Evolutionary conservation across 345 rosid genomes (phyloP), one percentile per base, ranked within the genome.

Genomic region (Bruguiera parviflora): DNA sequence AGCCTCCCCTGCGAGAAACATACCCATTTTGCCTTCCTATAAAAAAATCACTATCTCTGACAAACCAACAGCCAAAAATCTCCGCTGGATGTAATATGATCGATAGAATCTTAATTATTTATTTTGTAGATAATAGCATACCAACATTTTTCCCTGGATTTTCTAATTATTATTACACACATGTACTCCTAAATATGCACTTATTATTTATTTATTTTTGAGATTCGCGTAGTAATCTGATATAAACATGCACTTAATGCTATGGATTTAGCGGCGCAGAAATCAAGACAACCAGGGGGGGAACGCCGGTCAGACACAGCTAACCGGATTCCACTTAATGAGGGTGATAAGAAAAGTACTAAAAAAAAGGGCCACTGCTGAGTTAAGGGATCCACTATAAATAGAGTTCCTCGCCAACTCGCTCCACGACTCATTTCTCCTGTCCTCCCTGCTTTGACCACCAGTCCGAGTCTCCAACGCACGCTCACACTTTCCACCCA

Each of bases 341-440:
- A 32, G 62, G 46, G 85, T 82, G 90, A 91, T 2, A 84, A 90
- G 87, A 92, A 91, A 89, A 81, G 96, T 92, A 10, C 89, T 86
- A 64, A 43, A 1, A 27, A 24, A 19, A 2, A 19, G 13, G 0
- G 39, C 20, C 53, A 61, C 13, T 16, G 8, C 51, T 37, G 32
- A 16, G 39, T n/a, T 6, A 4, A 58, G 28, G 11, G n/a, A 31
- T 52, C 22, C 57, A 15, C 71, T 66, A 73, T 73, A 73, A 73
- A 66, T 73, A 73, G 66, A 59, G 15, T 66, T 21, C 52, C 47
- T 18, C 18, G 20, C 39, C 10, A 51, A 8, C 29, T 21, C 19
- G 35, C 47, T 32, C 65, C 51, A 71, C 47, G 20, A 31, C 53
- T 37, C 72, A 28, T 18, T 31, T 19, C 53, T 20, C 6, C 27